Conservation (phyloP, 148 eudicot genomes). For the Bassia scoparia region DNA sequence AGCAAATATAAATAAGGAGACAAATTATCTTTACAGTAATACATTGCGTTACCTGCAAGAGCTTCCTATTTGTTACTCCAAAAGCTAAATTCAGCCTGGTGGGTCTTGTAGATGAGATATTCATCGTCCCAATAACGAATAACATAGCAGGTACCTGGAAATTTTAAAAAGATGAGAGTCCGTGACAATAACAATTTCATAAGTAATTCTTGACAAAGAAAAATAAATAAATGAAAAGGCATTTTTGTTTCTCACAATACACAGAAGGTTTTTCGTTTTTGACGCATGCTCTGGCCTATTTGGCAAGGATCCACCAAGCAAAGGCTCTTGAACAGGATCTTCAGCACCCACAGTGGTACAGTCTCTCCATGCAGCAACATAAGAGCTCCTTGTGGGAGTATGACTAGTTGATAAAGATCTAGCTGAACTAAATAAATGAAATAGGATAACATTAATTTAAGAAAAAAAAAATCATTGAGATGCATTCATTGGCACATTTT, state of each 20-base stretch:
- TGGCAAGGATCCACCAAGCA: constrained; percentile 46
- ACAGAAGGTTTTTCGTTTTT: constrained; percentile 44
- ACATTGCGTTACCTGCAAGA: constrained; percentile 44
- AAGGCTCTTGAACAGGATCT: constrained; percentile 44
- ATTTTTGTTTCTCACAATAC: constrained; percentile 52
- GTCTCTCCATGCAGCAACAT: constrained; percentile 30
- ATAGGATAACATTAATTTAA: neutral
- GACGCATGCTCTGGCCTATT: constrained; percentile 36
- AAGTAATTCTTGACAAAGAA: neutral
- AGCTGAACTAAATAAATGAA: constrained; percentile 50
- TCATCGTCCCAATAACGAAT: constrained; percentile 37
- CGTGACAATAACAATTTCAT: neutral
- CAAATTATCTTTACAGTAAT: neutral
- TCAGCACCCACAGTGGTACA: constrained; percentile 19
- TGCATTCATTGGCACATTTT: neutral
- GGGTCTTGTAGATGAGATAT: constrained; percentile 29
- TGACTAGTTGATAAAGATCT: constrained; percentile 59
- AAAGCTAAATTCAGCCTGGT: constrained; percentile 20
- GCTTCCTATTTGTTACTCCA: constrained; percentile 41
- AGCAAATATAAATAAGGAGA: neutral
- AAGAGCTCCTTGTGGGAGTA: constrained; percentile 52
- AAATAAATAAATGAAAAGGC: constrained; percentile 9
- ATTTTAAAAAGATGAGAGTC: neutral
- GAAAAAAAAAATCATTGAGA: neutral
- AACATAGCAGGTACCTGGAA: constrained; percentile 47